Evolutionary conservation across 192 early-diverging fungal genomes (phyloP), one percentile per base, ranked within the genome.

Genomic region (Backusella parvicylindrica): DNA sequence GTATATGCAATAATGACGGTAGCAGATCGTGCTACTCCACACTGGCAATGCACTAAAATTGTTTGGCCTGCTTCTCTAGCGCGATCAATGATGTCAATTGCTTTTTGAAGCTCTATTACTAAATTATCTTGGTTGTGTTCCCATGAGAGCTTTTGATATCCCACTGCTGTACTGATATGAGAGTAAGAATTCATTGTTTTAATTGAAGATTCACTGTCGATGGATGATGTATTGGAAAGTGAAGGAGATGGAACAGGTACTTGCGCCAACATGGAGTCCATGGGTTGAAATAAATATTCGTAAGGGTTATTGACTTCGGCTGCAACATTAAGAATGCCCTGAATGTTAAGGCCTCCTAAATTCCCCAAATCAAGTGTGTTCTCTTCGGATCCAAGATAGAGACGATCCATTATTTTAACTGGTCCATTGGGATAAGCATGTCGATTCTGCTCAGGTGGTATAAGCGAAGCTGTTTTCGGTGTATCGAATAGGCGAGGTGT

Each of bases 21-120:
- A 7, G 95, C 95, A 15, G 95, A 96, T 64, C 96, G 84, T 21
- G 96, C 95, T 16, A 98, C 91, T 21, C 96, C 96, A 71, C 93
- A 86, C 75, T 96, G 93, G 85, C 96, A 98, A 74, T 94, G 91
- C 5, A 98, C 92, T 12, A 98, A 83, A 11, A 97, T 87, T 40
- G 86, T 83, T 53, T 84, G 71, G 35, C 88, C 87, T 12, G 77
- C 66, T 8, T 32, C 73, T 35, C 89, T 78, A 7, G 90, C 89
- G 33, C 77, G 78, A 74, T 93, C 88, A 70, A 97, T 95, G 73
- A 86, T 88, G 33, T 72, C 85, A 67, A 94, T 90, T 9, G 90
- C 92, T 37, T 72, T 68, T 15, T 81, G 78, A 36, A 97, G 89
- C 70, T 93, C 86, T 28, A 74, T 38, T 11, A 78, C 80, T 16